Evolutionary conservation across 805 yeast species (phyloP).

Genomic region (Maudiozyma serrabonitensis): DNA sequence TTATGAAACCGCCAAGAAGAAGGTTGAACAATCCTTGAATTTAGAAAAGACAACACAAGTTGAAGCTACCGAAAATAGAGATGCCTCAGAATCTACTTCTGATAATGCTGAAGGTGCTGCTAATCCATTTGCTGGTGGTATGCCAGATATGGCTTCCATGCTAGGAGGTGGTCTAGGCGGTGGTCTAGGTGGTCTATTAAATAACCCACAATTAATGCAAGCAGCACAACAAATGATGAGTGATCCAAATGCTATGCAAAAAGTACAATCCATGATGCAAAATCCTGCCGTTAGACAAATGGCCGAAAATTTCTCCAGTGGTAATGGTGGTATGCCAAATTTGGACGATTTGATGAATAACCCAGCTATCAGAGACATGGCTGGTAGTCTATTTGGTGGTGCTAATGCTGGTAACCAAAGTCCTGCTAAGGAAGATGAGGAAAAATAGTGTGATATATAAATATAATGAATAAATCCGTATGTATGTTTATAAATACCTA

Average conservation of each 20-base stretch:
- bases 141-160: constrained; percentile 3
- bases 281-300: constrained; percentile 75
- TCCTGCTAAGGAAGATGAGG: background rate
- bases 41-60: constrained; percentile 23
- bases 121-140: constrained; percentile 3
- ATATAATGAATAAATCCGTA: background rate
- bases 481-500: background rate
- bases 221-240: constrained; percentile 85
- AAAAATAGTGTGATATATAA: background rate
- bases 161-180: constrained; percentile 51
- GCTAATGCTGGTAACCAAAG: constrained; percentile 29
- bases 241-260: constrained; percentile 66
- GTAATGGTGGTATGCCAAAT: constrained; percentile 48
- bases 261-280: constrained; percentile 58
- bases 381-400: constrained; percentile 59
- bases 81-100: constrained; percentile 7
- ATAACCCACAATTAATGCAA: constrained; percentile 85
- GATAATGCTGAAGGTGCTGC: constrained; percentile 19
- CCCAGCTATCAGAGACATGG: constrained; percentile 68
- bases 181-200: constrained; percentile 49
- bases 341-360: constrained; percentile 68
- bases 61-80: background rate
- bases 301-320: constrained; percentile 70
- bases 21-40: constrained; percentile 67
- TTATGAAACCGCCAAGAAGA: constrained; percentile 83